phyloP scores from a whole-genome alignment of 2,329 filamentous ascomycete species.

The Monosporascus sp. region DNA sequence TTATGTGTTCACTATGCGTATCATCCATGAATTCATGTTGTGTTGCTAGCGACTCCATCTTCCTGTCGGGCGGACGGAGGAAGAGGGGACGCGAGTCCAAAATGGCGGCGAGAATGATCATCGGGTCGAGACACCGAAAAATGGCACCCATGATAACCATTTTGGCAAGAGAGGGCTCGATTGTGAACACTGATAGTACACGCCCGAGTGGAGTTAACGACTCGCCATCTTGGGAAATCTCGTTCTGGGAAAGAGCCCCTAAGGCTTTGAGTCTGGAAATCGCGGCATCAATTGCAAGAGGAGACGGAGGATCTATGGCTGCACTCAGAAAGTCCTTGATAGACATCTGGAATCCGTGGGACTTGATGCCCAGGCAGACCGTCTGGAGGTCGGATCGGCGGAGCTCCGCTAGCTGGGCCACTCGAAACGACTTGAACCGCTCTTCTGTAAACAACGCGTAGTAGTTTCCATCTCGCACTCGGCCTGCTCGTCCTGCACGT shows the following conservation, averaged over 20 bases:
- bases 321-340: constrained; percentile 36
- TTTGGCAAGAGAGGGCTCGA: constrained; percentile 41
- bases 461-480: constrained; percentile 43
- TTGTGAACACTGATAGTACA: constrained; percentile 35
- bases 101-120: constrained; percentile 36
- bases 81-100: constrained; percentile 4
- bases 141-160: constrained; percentile 46
- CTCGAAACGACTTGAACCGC: constrained; percentile 19
- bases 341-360: constrained; percentile 30
- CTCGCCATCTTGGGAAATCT: constrained; percentile 10
- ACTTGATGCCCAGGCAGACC: constrained; percentile 38
- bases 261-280: constrained; percentile 33
- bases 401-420: constrained; percentile 33
- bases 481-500: constrained; percentile 44
- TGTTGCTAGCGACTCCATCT: too few relatives aligned
- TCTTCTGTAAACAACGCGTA: constrained; percentile 38
- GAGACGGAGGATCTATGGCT: constrained; percentile 39
- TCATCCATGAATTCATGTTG: too few relatives aligned
- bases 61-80: background rate
- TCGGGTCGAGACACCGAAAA: constrained; percentile 46
- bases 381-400: constrained; percentile 38
- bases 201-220: constrained; percentile 40
- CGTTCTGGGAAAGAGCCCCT: constrained; percentile 36
- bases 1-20: too few relatives aligned
- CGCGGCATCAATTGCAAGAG: constrained; percentile 30